Evolutionary conservation across 495 filamentous ascomycete genomes (phyloP), one percentile per base, ranked within the genome.

Genomic region (Xylaria curta): DNA sequence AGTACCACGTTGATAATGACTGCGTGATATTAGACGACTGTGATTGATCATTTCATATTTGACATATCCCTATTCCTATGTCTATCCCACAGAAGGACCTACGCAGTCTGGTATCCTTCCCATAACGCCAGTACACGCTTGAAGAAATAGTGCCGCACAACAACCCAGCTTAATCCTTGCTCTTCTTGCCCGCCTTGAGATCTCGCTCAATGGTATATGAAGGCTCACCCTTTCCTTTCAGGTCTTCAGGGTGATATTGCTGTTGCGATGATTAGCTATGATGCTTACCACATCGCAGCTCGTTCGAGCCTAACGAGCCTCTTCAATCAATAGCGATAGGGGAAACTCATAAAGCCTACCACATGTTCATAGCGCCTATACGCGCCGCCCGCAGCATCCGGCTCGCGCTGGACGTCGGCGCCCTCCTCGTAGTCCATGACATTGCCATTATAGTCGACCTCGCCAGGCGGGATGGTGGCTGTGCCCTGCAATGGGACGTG

Each of bases 401-500:
- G 69, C 70, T 97, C 94, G 21, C 89, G 85, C 90, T 93, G 93
- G 82, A 97, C 83, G 71, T 98, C 92, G 0, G 89, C 85, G 3
- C 95, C 96, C 77, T 99, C 96, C 74, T 94, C 84, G 75, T 99
- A 99, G 0, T 90, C 69, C 81, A 97, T 92, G 0, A 85, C 82
- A 9, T 89, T 85, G 0, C 95, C 95, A 33, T 87, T 86, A 6
- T 84, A 75, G 69, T 94, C 94, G 1, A 76, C 82, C 70, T 85
- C 79, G 4, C 95, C 94, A 0, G 94, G 92, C 0, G 96, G 92
- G 31, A 93, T 86, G 26, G 84, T 83, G 0, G 96, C 94, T 0
- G 89, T 90, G 0, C 96, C 96, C 78, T 97, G 94, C 0, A 99
- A 82, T 0, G 96, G 96, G 4, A 94, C 88, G 75, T 97, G 93